phyloP scores from a whole-genome alignment of 345 rosid genomes.

The Durio zibethinus region DNA sequence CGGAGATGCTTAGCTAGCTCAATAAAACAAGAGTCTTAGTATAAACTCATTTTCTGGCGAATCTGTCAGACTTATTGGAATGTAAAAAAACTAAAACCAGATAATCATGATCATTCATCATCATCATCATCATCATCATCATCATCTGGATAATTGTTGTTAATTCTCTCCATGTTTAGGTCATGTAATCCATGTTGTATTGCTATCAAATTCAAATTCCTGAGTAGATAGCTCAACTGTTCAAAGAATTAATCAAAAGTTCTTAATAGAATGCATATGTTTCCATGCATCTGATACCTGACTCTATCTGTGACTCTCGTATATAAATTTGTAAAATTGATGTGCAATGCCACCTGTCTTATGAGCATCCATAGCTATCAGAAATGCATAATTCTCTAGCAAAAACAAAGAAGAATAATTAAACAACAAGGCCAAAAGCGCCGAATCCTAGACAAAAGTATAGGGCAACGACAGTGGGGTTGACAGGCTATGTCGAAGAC shows the following conservation, averaged over 20 bases:
- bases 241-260: neutral
- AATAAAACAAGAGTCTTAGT: neutral
- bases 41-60: neutral
- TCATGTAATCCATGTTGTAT: neutral
- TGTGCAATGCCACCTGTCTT: neutral
- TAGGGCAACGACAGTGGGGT: neutral
- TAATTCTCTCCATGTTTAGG: neutral
- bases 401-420: neutral
- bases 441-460: neutral
- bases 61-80: neutral
- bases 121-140: neutral
- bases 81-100: neutral
- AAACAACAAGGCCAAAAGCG: neutral
- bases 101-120: neutral
- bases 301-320: neutral
- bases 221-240: neutral
- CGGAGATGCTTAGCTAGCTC: conserved; percentile 5
- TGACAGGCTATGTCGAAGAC: conserved; percentile 5
- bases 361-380: neutral
- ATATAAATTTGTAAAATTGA: neutral
- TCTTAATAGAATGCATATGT: neutral
- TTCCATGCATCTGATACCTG: neutral
- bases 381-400: neutral
- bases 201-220: neutral
- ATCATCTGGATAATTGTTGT: neutral